Conservation (phyloP, 2,329 filamentous ascomycete species). For the Spiromastix sp. region DNA sequence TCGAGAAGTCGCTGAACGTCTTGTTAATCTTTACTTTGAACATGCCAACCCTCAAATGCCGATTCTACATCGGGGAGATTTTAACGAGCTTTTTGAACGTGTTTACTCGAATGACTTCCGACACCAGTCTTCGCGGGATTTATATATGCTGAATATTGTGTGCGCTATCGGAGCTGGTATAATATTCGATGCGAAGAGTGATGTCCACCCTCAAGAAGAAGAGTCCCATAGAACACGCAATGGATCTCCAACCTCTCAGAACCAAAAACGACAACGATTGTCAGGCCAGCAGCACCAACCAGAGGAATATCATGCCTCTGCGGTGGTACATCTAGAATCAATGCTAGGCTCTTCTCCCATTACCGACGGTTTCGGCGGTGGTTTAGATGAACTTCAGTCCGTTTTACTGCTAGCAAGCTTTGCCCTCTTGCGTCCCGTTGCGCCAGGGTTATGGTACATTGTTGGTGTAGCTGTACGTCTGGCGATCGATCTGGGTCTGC, state of each 20-base stretch:
- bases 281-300: slow-evolving; percentile 61
- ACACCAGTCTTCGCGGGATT: slow-evolving; percentile 61
- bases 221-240: slow-evolving; percentile 1
- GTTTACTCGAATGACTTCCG: slow-evolving; percentile 62
- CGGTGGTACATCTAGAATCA: slow-evolving; percentile 80
- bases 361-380: slow-evolving; percentile 65
- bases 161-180: slow-evolving; percentile 94
- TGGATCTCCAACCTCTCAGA: slow-evolving; percentile 16
- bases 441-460: slow-evolving; percentile 94
- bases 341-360: slow-evolving; percentile 60
- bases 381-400: slow-evolving; percentile 85
- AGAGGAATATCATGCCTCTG: slow-evolving; percentile 92
- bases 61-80: slow-evolving; percentile 78
- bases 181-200: slow-evolving; percentile 53
- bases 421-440: slow-evolving; percentile 79
- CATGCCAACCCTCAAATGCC: slow-evolving; percentile 95
- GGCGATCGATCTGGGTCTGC: slow-evolving; percentile 81
- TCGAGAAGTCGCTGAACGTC: slow-evolving; percentile 57
- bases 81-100: slow-evolving; percentile 76
- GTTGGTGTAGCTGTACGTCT: slow-evolving; percentile 85
- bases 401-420: slow-evolving; percentile 85
- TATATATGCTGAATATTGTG: slow-evolving; percentile 95
- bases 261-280: slow-evolving; percentile 41
- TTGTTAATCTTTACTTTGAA: slow-evolving; percentile 84
- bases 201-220: slow-evolving; percentile 9